Conservation (phyloP, 225 moss, liverwort and hornwort species). For the Pseudisothecium myosuroides region DNA sequence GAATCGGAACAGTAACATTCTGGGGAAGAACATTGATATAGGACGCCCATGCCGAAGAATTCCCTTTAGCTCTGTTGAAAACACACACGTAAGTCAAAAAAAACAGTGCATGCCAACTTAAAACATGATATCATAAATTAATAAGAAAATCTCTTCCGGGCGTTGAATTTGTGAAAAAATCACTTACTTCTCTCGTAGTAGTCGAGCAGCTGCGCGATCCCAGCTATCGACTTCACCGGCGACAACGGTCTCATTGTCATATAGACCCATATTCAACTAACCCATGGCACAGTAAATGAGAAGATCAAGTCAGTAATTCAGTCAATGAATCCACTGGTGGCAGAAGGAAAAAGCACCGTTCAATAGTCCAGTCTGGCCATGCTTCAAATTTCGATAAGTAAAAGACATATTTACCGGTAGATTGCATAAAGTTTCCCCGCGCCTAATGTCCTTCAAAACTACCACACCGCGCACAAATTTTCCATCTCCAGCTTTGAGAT, state of each 20-base stretch:
- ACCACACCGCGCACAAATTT: slow-evolving; percentile 69
- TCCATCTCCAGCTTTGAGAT: slow-evolving; percentile 44
- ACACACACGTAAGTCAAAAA: not conserved
- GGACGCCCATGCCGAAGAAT: slow-evolving; percentile 61
- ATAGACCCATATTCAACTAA: slow-evolving; percentile 68
- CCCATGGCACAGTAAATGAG: slow-evolving; percentile 16
- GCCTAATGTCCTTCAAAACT: slow-evolving; percentile 50
- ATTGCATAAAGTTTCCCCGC: slow-evolving; percentile 72
- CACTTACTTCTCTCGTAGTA: slow-evolving; percentile 75
- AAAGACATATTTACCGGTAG: slow-evolving; percentile 41
- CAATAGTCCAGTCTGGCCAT: not conserved
- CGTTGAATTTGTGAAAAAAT: not conserved
- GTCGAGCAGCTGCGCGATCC: slow-evolving; percentile 93
- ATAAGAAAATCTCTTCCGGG: not conserved
- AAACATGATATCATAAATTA: not conserved
- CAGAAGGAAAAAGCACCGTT: not conserved
- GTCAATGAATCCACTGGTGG: not conserved
- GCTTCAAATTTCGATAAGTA: not conserved
- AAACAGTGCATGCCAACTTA: not conserved
- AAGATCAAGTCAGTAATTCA: not conserved
- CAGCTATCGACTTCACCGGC: slow-evolving; percentile 59
- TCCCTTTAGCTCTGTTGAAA: slow-evolving; percentile 63
- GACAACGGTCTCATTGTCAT: slow-evolving; percentile 73
- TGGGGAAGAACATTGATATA: slow-evolving; percentile 69
- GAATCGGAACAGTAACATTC: slow-evolving; percentile 70